These are phyloP conservation scores for Leccinum fallax DNA, from an alignment of 1,284 basidiomycete species.

Conservation along the genomic window DNA sequence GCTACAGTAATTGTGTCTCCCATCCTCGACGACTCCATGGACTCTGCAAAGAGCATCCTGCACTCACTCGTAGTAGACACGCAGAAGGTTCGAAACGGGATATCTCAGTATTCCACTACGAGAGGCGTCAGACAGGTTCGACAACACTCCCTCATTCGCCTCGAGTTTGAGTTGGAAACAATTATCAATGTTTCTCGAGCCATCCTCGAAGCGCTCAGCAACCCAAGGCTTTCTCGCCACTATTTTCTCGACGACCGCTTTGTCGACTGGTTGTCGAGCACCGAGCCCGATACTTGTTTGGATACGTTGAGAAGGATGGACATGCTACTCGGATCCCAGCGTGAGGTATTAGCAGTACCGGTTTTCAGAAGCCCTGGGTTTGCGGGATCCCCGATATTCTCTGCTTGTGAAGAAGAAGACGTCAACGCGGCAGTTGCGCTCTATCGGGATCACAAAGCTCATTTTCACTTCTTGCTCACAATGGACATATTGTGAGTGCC, in stretches of 20 bases:
- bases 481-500: not conserved
- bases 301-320: not conserved
- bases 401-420: not conserved
- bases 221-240: not conserved
- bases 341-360: not conserved
- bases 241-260: slow-evolving; percentile 10
- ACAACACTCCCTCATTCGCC: slow-evolving; percentile 12
- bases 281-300: slow-evolving; percentile 11
- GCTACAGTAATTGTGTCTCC: not conserved
- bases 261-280: slow-evolving; percentile 12
- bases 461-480: slow-evolving; percentile 3
- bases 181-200: slow-evolving; percentile 5
- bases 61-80: slow-evolving; percentile 5
- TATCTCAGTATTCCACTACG: not conserved
- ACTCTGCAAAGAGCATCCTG: slow-evolving; percentile 7
- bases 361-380: not conserved
- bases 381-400: not conserved
- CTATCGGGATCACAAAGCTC: not conserved
- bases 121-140: slow-evolving; percentile 5
- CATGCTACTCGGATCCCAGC: not conserved
- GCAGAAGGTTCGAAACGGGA: not conserved
- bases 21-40: not conserved
- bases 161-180: slow-evolving; percentile 17
- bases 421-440: not conserved
- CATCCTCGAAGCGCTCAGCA: slow-evolving; percentile 4